These are phyloP conservation scores for Mrakia frigida DNA, from an alignment of 768 basidiomycete species.

Conservation along the genomic window DNA sequence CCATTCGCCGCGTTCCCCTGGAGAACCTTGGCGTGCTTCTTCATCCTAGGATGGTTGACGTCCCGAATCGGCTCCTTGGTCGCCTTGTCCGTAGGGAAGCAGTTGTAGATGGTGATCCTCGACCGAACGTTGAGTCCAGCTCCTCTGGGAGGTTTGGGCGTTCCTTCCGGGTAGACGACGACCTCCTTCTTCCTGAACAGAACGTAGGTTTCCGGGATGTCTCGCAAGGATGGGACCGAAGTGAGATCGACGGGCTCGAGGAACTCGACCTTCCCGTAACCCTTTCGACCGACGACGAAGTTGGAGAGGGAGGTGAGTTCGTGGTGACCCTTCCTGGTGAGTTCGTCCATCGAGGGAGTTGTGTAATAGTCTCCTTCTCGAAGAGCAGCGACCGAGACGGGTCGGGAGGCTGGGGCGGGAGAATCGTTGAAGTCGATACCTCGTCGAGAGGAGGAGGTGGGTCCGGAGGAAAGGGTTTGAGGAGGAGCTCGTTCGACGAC, in stretches of 20 bases:
- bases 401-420: conserved; percentile 43
- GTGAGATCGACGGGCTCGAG: conserved; percentile 76
- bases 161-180: conserved; percentile 88
- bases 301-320: conserved; percentile 67
- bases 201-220: conserved; percentile 78
- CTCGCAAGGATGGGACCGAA: conserved; percentile 67
- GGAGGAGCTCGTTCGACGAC: background rate
- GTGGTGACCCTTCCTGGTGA: conserved; percentile 66
- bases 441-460: conserved; percentile 19
- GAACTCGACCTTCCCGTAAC: conserved; percentile 83
- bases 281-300: conserved; percentile 82
- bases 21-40: conserved; percentile 69
- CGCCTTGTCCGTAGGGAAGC: conserved; percentile 87
- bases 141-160: conserved; percentile 74
- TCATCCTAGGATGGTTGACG: conserved; percentile 62
- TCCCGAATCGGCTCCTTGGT: conserved; percentile 87
- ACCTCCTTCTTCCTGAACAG: conserved; percentile 78
- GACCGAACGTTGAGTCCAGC: conserved; percentile 86
- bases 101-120: conserved; percentile 65
- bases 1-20: conserved; percentile 74
- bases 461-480: conserved; percentile 24
- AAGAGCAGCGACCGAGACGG: conserved; percentile 40
- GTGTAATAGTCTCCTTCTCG: conserved; percentile 90
- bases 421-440: conserved; percentile 37
- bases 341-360: conserved; percentile 66